A percentile compares a stretch with the other conserved stretches of the same genome.
Conservation (phyloP, 768 basidiomycete genomes). For the Tylopilus rubrobrunneus region DNA sequence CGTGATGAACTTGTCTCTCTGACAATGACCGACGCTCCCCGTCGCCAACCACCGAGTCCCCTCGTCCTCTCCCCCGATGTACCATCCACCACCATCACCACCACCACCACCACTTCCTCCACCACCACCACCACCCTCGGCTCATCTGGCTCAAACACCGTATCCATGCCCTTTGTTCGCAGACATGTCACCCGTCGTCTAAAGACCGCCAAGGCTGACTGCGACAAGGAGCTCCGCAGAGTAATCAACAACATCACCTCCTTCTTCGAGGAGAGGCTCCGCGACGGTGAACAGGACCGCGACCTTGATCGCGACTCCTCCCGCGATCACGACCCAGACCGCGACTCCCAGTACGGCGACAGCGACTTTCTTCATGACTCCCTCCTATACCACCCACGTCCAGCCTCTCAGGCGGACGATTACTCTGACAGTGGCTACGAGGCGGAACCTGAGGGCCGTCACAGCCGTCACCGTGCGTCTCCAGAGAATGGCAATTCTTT, state of each 20-base stretch:
- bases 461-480: conserved; percentile 76
- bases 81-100: conserved; percentile 14
- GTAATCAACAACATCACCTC: conserved; percentile 92
- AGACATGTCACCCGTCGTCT: conserved; percentile 92
- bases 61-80: conserved; percentile 72
- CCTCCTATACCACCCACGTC: conserved; percentile 54
- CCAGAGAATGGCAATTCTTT: conserved; percentile 38
- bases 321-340: conserved; percentile 47
- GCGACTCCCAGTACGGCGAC: conserved; percentile 57
- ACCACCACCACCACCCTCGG: conserved; percentile 26
- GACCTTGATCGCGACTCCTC: conserved; percentile 60
- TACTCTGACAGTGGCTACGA: conserved; percentile 85
- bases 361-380: conserved; percentile 56
- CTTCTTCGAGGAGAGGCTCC: conserved; percentile 89
- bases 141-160: conserved; percentile 61
- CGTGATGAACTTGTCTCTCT: conserved; percentile 18
- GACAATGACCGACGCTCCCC: conserved; percentile 35
- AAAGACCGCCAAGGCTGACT: conserved; percentile 90
- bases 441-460: conserved; percentile 56
- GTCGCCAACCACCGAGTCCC: conserved; percentile 64
- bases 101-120: neutral
- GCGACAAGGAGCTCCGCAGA: conserved; percentile 93
- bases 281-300: conserved; percentile 64
- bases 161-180: conserved; percentile 89
- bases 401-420: conserved; percentile 61